Evolutionary conservation across 306 rosid species (phyloP).

Genomic region (Lagenaria siceraria): DNA sequence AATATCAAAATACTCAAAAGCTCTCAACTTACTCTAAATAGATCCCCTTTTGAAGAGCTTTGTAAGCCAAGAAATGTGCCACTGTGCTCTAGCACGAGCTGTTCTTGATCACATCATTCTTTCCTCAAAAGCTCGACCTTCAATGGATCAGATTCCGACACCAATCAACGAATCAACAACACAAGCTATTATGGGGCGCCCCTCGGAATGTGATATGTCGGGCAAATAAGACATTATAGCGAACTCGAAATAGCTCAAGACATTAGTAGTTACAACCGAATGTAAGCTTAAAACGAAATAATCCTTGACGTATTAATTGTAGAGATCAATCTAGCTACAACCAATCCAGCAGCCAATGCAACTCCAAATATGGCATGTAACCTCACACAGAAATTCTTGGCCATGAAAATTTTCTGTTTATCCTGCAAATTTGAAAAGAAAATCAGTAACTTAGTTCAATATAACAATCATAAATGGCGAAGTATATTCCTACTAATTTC

Average conservation of each 20-base stretch:
- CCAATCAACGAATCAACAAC: background rate
- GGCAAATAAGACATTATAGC: background rate
- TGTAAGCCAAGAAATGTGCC: no score
- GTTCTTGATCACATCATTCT: background rate
- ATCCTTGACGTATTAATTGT: conserved; percentile 6
- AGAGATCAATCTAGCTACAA: conserved; percentile 35
- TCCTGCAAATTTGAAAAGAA: conserved; percentile 28
- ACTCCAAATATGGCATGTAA: conserved; percentile 72
- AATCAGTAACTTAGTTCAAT: background rate
- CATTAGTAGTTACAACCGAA: background rate
- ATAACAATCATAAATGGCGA: background rate
- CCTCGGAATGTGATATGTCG: background rate
- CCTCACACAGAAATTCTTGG: conserved; percentile 81
- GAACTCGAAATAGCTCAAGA: background rate
- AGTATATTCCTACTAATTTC: background rate
- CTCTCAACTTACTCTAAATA: no score
- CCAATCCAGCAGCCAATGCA: conserved; percentile 68
- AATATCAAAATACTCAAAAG: no score
- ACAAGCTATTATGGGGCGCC: background rate
- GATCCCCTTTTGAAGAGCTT: no score
- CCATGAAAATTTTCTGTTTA: conserved; percentile 82
- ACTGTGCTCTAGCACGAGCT: no score
- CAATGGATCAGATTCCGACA: background rate
- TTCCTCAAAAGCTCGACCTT: background rate
- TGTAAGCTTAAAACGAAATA: background rate